phyloP scores from a whole-genome alignment of 2,329 filamentous ascomycete species.

The Fusarium subglutinans region DNA sequence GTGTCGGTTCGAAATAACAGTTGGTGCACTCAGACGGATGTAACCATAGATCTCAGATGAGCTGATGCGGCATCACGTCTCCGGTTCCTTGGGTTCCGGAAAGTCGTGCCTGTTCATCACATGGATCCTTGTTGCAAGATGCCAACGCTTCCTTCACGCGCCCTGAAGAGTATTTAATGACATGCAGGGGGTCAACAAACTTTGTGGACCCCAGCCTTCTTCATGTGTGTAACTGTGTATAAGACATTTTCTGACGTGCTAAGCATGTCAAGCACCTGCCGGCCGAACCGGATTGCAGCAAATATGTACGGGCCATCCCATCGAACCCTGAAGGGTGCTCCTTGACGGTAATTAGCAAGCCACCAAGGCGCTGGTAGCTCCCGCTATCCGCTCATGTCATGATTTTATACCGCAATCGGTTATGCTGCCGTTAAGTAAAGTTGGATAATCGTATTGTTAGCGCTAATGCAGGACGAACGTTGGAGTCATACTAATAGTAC shows the following conservation, averaged over 20 bases:
- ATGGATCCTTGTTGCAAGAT: slow-evolving; percentile 29
- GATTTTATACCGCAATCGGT: slow-evolving; percentile 9
- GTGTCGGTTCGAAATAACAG: background rate
- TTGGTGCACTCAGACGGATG: background rate
- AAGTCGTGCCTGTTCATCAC: slow-evolving; percentile 14
- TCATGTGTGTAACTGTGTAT: background rate
- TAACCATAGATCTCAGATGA: background rate
- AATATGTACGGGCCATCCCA: slow-evolving; percentile 12
- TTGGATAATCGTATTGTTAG: slow-evolving; percentile 21
- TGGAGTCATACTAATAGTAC: background rate
- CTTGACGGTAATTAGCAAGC: slow-evolving; percentile 34
- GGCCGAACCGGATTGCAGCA: slow-evolving; percentile 29
- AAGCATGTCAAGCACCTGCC: slow-evolving; percentile 18
- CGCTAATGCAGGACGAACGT: slow-evolving; percentile 21
- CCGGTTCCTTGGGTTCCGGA: background rate
- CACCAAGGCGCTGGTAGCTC: slow-evolving; percentile 24
- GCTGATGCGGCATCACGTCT: background rate
- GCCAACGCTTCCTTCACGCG: slow-evolving; percentile 5
- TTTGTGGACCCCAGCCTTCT: background rate
- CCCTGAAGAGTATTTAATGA: background rate
- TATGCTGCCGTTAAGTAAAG: slow-evolving; percentile 18
- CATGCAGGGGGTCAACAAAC: slow-evolving; percentile 12
- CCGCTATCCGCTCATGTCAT: slow-evolving; percentile 32
- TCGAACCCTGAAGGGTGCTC: slow-evolving; percentile 20
- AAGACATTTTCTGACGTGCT: slow-evolving; percentile 16